phyloP scores from a whole-genome alignment of 1,139 yeast species.

The Hansenula sp. region DNA sequence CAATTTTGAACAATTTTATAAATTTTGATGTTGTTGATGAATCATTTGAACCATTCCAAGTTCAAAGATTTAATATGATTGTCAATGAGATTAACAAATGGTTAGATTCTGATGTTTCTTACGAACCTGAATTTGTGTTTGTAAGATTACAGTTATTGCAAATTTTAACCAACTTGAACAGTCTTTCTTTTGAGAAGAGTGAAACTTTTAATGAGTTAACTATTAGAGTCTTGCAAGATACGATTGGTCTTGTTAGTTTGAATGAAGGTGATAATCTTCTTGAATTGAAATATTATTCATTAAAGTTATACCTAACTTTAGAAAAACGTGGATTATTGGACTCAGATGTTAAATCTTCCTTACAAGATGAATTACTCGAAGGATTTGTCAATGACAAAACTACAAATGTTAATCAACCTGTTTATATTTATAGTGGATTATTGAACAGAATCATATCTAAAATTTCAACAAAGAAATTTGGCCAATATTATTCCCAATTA shows the following conservation, averaged over 20 bases:
- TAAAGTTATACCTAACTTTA: conserved; percentile 38
- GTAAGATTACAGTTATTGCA: conserved; percentile 50
- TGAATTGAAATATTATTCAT: conserved; percentile 43
- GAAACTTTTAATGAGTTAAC: conserved; percentile 22
- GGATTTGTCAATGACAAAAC: conserved; percentile 17
- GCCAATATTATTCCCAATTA: conserved; percentile 17
- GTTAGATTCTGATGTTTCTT: conserved; percentile 60
- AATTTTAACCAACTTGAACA: conserved; percentile 33
- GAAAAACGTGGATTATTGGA: conserved; percentile 24
- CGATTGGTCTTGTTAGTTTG: conserved; percentile 41
- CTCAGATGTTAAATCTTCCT: conserved; percentile 26
- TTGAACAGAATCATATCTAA: conserved; percentile 16
- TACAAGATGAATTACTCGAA: conserved; percentile 22
- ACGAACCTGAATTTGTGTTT: conserved; percentile 47
- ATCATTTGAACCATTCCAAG: conserved; percentile 39
- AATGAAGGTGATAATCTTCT: conserved; percentile 31
- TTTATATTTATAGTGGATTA: conserved; percentile 15
- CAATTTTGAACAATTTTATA: conserved; percentile 47
- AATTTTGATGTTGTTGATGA: conserved; percentile 28
- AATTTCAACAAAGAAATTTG: conserved; percentile 10
- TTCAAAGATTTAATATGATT: conserved; percentile 59
- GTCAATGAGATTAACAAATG: conserved; percentile 47
- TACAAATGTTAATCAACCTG: conserved; percentile 16
- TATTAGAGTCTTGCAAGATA: conserved; percentile 42
- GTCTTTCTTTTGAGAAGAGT: conserved; percentile 13